Conservation (phyloP, 2,329 filamentous ascomycete species). For the Lasiodiplodia gonubiensis region DNA sequence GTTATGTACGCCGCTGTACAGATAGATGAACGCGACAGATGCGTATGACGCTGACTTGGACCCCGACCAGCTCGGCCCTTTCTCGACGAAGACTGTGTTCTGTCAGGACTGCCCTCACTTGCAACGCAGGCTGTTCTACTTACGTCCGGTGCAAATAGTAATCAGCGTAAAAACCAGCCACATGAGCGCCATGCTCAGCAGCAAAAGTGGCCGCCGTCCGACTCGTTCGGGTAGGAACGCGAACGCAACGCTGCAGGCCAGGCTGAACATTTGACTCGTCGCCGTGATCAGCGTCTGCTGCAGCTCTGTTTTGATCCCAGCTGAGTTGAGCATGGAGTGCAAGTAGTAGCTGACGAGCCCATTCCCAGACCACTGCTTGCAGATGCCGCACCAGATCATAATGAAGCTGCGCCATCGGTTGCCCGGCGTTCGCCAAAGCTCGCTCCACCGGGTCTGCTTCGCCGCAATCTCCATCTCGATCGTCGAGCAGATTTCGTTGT, state of each 20-base stretch:
- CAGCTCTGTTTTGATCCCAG: constrained; percentile 43
- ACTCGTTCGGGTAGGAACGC: constrained; percentile 44
- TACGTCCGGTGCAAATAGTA: constrained; percentile 24
- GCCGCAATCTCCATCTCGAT: constrained; percentile 60
- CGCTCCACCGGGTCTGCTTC: constrained; percentile 23
- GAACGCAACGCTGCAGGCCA: constrained; percentile 58
- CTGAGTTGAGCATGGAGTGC: constrained; percentile 39
- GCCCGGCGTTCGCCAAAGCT: constrained; percentile 39
- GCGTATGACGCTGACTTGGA: constrained; percentile 32
- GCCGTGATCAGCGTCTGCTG: constrained; percentile 52
- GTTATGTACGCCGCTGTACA: constrained; percentile 35
- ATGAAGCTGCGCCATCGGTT: constrained; percentile 63
- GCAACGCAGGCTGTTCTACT: background rate
- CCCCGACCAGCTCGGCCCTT: constrained; percentile 10
- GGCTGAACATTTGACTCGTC: constrained; percentile 65
- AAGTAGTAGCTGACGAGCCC: constrained; percentile 54
- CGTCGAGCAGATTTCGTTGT: constrained; percentile 69
- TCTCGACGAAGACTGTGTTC: constrained; percentile 17
- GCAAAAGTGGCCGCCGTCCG: constrained; percentile 44
- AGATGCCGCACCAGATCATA: constrained; percentile 59
- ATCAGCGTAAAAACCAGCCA: constrained; percentile 44
- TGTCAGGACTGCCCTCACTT: background rate
- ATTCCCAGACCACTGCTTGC: constrained; percentile 65
- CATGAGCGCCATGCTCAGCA: constrained; percentile 48
- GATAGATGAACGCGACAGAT: constrained; percentile 37